Conservation (phyloP, 441 rosid species). For the Theobroma grandiflorum region DNA sequence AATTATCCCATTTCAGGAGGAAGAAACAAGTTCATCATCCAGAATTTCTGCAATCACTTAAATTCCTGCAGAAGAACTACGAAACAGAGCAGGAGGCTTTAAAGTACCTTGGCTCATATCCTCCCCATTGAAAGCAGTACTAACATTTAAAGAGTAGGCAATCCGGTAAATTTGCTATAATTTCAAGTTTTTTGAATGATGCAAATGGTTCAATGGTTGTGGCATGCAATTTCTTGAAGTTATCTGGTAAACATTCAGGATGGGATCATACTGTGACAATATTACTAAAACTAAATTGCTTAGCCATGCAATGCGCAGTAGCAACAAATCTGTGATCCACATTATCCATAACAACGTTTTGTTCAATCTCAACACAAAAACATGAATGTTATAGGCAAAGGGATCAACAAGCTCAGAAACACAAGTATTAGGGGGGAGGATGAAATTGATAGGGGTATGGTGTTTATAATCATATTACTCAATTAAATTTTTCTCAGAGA, state of each 20-base stretch:
- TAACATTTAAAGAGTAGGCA: background rate
- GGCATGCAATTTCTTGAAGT: background rate
- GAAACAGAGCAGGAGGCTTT: background rate
- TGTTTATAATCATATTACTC: background rate
- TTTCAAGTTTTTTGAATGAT: background rate
- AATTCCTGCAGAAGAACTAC: background rate
- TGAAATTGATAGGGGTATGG: background rate
- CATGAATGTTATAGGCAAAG: background rate
- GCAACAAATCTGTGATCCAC: background rate
- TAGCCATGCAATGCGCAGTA: background rate
- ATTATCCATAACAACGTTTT: background rate
- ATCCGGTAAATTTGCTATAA: background rate
- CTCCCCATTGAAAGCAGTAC: background rate
- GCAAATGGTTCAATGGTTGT: background rate
- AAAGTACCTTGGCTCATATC: background rate
- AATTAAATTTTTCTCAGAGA: background rate
- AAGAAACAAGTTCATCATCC: background rate
- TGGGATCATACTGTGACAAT: background rate
- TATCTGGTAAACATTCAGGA: background rate
- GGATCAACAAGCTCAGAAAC: background rate
- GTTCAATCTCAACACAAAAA: background rate
- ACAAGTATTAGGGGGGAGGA: background rate
- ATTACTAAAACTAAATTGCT: background rate
- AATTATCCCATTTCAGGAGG: background rate
- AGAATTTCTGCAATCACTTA: background rate